These are phyloP conservation scores for Amesomyces nigricolor DNA, from an alignment of 2,329 filamentous ascomycete species.

Conservation along the genomic window DNA sequence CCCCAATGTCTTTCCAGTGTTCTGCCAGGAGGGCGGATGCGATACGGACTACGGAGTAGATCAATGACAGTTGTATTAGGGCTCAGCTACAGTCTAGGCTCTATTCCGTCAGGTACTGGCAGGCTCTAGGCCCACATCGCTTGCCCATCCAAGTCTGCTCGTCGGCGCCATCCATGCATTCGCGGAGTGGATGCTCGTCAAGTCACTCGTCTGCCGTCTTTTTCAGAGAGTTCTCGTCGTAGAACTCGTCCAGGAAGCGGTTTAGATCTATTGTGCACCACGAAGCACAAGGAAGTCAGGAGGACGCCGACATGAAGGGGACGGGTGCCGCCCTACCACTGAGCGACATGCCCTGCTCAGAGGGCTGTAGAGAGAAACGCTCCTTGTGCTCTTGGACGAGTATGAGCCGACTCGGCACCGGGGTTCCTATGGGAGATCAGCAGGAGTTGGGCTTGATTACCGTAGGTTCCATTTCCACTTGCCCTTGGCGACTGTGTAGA, in stretches of 20 bases:
- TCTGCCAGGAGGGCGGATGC: too few species aligned
- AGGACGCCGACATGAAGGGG: too few species aligned
- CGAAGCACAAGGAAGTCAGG: neutral
- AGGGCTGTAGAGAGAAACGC: neutral
- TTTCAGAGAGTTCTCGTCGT: neutral
- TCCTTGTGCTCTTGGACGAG: neutral
- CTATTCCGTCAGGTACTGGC: too few species aligned
- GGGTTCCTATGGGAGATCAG: neutral
- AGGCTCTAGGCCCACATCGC: too few species aligned
- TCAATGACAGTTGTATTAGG: too few species aligned
- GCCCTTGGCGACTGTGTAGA: constrained; percentile 3
- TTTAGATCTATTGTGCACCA: neutral
- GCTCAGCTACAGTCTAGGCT: too few species aligned
- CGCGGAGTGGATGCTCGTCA: neutral
- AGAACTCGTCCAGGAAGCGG: constrained; percentile 3
- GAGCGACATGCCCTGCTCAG: neutral
- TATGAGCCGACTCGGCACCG: neutral
- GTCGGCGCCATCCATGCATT: neutral
- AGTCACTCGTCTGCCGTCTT: neutral
- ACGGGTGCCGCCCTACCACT: neutral
- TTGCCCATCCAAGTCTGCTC: neutral
- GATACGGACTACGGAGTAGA: too few species aligned
- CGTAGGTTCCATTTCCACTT: neutral
- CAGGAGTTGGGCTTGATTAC: too few species aligned
- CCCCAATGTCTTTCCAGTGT: too few species aligned